A percentile compares a stretch with the other conserved stretches of the same genome.
phyloP scores from a whole-genome alignment of 2,329 filamentous ascomycete species.

The Aphanocladium album region DNA sequence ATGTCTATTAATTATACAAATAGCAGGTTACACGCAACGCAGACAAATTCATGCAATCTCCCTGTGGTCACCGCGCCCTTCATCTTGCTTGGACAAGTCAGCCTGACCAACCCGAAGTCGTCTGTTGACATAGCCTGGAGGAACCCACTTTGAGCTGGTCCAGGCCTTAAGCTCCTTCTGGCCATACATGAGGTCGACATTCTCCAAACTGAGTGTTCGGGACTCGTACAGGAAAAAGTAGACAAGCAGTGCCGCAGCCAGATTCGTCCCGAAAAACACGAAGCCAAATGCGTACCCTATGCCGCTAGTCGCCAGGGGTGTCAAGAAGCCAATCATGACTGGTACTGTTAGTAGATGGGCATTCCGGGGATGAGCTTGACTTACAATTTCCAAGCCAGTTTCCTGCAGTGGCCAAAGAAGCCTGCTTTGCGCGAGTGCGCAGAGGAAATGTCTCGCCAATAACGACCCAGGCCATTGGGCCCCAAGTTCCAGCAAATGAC shows the following conservation, averaged over 20 bases:
- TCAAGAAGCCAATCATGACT: constrained; percentile 63
- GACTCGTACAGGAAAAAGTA: constrained; percentile 69
- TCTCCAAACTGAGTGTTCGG: constrained; percentile 60
- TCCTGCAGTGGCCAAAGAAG: constrained; percentile 47
- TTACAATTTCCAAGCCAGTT: constrained; percentile 58
- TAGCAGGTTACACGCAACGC: not conserved
- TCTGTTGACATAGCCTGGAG: constrained; percentile 38
- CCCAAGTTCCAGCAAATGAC: constrained; percentile 66
- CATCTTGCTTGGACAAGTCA: not conserved
- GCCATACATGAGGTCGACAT: constrained; percentile 68
- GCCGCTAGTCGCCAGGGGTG: constrained; percentile 56
- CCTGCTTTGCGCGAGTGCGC: constrained; percentile 49
- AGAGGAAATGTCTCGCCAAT: constrained; percentile 62
- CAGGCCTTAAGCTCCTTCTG: constrained; percentile 53
- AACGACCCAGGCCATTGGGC: constrained; percentile 64
- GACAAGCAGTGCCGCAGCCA: constrained; percentile 53
- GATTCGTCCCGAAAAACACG: constrained; percentile 59
- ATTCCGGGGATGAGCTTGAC: constrained; percentile 7
- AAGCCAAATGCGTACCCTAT: constrained; percentile 63
- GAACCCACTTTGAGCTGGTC: constrained; percentile 51
- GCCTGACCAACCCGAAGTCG: constrained; percentile 27
- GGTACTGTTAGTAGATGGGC: constrained; percentile 12
- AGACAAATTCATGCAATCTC: not conserved
- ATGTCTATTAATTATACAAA: not conserved
- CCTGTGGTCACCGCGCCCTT: not conserved